phyloP scores from a whole-genome alignment of 129 eudicot genomes.

The Erigeron canadensis region DNA sequence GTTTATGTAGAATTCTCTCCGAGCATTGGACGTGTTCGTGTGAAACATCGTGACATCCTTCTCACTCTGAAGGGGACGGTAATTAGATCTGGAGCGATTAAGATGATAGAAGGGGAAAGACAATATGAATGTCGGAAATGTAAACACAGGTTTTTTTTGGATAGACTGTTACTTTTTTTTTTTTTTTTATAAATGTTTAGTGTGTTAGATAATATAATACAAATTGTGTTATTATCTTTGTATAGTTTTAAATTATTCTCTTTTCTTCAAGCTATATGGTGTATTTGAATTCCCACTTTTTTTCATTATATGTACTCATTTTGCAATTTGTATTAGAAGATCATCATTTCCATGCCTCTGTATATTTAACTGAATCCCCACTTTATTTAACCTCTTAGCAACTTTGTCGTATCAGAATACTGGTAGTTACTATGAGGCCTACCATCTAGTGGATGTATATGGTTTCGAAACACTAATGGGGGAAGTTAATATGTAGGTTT shows the following conservation, averaged over 20 bases:
- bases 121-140: constrained; percentile 75
- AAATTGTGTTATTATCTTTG: not conserved
- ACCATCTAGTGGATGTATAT: constrained; percentile 10
- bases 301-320: not conserved
- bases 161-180: constrained; percentile 4
- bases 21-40: constrained; percentile 87
- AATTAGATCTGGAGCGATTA: constrained; percentile 83
- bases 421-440: constrained; percentile 11
- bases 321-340: not conserved
- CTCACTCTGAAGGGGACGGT: constrained; percentile 93
- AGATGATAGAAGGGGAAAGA: constrained; percentile 96
- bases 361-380: not conserved
- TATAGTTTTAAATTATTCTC: not conserved
- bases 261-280: not conserved
- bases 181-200: constrained; percentile 1
- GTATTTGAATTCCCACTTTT: not conserved
- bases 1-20: constrained; percentile 67
- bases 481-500: constrained; percentile 46
- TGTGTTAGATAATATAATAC: not conserved
- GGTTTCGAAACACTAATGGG: constrained; percentile 9
- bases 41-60: constrained; percentile 90
- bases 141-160: constrained; percentile 60
- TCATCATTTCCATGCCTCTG: not conserved
- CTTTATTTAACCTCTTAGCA: constrained; percentile 9
- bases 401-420: constrained; percentile 18